Evolutionary conservation across 768 basidiomycete species (phyloP).

Genomic region (Sutorius australiensis): DNA sequence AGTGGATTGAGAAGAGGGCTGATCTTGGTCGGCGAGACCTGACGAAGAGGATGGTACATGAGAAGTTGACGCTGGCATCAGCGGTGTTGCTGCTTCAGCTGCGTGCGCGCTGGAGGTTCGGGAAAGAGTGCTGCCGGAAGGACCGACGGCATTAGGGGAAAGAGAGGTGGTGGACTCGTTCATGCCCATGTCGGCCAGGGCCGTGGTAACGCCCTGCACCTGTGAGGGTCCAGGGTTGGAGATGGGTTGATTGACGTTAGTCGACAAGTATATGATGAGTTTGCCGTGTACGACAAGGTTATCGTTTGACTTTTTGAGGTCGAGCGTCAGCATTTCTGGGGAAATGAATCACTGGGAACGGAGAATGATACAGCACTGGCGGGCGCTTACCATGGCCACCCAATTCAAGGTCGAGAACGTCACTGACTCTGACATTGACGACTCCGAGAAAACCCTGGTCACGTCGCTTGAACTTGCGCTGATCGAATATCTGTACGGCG

Average conservation of each 20-base stretch:
- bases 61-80: conserved; percentile 39
- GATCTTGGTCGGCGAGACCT: conserved; percentile 30
- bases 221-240: conserved; percentile 79
- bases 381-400: conserved; percentile 82
- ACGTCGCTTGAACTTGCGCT: conserved; percentile 96
- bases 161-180: conserved; percentile 58
- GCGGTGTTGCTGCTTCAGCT: conserved; percentile 45
- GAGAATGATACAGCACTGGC: not conserved
- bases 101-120: conserved; percentile 68
- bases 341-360: conserved; percentile 1
- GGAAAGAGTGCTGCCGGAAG: conserved; percentile 47
- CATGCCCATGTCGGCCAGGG: conserved; percentile 59
- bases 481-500: conserved; percentile 98
- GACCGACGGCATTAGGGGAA: conserved; percentile 39
- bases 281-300: conserved; percentile 97
- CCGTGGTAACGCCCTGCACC: conserved; percentile 53
- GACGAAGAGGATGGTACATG: conserved; percentile 26
- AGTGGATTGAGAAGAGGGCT: conserved; percentile 21
- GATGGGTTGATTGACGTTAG: conserved; percentile 82
- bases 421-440: conserved; percentile 89
- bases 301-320: conserved; percentile 98
- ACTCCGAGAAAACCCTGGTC: conserved; percentile 99
- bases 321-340: conserved; percentile 91
- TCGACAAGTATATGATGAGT: conserved; percentile 93
- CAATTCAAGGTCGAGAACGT: conserved; percentile 86